phyloP scores from a whole-genome alignment of 1,139 yeast species.

The Sugiyamaella paludigena region DNA sequence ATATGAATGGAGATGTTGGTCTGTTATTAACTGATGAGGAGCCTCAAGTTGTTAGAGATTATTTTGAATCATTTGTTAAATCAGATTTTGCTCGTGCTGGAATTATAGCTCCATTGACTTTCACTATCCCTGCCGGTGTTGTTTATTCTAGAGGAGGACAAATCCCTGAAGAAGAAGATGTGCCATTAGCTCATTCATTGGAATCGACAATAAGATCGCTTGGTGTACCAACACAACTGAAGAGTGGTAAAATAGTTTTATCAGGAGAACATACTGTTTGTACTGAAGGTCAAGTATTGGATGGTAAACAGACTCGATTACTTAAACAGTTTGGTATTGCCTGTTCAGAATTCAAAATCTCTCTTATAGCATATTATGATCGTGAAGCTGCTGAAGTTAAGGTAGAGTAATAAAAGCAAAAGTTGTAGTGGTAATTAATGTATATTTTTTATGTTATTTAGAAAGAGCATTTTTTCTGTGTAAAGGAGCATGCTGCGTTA shows the following conservation, averaged over 20 bases:
- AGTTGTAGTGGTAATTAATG: conserved; percentile 3
- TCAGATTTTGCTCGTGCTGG: conserved; percentile 91
- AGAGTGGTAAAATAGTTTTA: conserved; percentile 79
- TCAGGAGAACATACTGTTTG: conserved; percentile 79
- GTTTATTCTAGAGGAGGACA: conserved; percentile 96
- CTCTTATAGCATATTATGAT: conserved; percentile 67
- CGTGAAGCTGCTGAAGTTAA: conserved; percentile 10
- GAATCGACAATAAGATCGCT: conserved; percentile 88
- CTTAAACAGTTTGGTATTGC: conserved; percentile 96
- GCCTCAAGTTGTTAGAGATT: conserved; percentile 78
- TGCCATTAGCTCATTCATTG: conserved; percentile 93
- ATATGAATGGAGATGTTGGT: conserved; percentile 74
- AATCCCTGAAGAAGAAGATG: conserved; percentile 84
- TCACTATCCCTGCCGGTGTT: conserved; percentile 83
- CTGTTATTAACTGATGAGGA: conserved; percentile 83
- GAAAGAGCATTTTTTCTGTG: background rate
- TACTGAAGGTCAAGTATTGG: conserved; percentile 72
- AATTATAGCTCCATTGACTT: conserved; percentile 74
- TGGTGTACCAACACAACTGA: conserved; percentile 88
- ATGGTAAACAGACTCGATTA: conserved; percentile 87
- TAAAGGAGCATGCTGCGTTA: too few relatives aligned
- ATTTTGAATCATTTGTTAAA: conserved; percentile 73
- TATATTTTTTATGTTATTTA: background rate
- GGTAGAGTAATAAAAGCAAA: conserved; percentile 5
- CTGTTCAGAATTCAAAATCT: conserved; percentile 83